Percentiles rank a stretch among this genome's conserved stretches.
Conservation (phyloP, 1,284 basidiomycete genomes). For the Violaceomyces palustris region DNA sequence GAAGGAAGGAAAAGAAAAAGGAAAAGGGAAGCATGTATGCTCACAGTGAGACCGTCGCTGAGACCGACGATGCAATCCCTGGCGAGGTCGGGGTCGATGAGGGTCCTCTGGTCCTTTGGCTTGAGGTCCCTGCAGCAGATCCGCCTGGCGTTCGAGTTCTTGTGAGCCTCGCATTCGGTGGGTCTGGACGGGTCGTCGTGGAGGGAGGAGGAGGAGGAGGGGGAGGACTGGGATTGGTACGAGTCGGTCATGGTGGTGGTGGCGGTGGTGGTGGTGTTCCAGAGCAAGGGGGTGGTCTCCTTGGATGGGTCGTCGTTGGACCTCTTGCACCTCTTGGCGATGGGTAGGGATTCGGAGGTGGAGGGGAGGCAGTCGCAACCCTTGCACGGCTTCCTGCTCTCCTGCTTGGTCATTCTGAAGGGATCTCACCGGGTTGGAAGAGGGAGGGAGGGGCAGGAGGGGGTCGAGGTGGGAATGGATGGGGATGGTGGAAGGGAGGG, state of each 20-base stretch:
- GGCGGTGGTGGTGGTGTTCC: conserved; percentile 10
- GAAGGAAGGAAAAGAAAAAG: background rate
- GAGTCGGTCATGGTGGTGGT: conserved; percentile 2
- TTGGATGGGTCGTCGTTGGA: too few relatives aligned
- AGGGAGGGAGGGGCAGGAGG: background rate
- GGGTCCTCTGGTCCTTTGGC: conserved; percentile 65
- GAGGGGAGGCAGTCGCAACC: too few relatives aligned
- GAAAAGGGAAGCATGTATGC: conserved; percentile 50
- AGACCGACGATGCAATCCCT: conserved; percentile 82
- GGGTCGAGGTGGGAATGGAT: conserved; percentile 14
- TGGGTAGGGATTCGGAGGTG: too few relatives aligned
- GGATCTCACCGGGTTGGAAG: background rate
- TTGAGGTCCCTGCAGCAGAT: conserved; percentile 77
- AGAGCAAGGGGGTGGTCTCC: conserved; percentile 30
- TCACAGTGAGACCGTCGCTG: conserved; percentile 90
- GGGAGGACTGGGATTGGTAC: conserved; percentile 6
- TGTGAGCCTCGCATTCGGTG: too few relatives aligned
- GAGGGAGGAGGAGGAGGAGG: conserved; percentile 4
- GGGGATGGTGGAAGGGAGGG: background rate
- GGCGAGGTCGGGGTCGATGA: conserved; percentile 77
- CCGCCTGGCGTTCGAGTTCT: too few relatives aligned
- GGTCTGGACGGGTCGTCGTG: conserved; percentile 8
- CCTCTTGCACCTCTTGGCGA: too few relatives aligned
- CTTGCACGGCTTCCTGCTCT: conserved; percentile 6
- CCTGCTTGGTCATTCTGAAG: conserved; percentile 12